Base-by-base conservation (phyloP, 1,139 yeast species). In the Suhomyces anneliseae region DNA sequence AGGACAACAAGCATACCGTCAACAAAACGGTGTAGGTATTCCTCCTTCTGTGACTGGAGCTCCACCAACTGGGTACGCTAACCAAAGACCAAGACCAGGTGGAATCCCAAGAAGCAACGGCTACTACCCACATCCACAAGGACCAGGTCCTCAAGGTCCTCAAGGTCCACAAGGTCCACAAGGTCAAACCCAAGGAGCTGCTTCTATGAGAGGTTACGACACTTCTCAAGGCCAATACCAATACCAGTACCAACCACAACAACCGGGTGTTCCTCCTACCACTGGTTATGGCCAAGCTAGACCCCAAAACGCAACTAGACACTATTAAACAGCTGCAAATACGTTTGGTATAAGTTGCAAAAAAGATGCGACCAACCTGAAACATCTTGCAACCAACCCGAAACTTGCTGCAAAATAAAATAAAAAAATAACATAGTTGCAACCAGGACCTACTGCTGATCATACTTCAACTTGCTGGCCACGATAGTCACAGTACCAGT, bases 291-390 rank as follows among this genome's bases (percentile, higher is more conserved):
- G 47, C 19, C 47, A 43, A 27, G 48, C 48, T 7, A 52, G 48
- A 35, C 53, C 50, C 9, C 59, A 54, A 31, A 46, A 54, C 33
- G 49, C 54, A 29, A 45, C 56, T 9, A 57, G 54, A 40, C 43
- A 42, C 9, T 47, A 48, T 36, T 50, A 47, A 44, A 19, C 24
- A 19, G 24, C 3, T 19, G 24, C 24, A 19, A 3, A 19, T 4
- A 19, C 24, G 24, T 19, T 19, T 19, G 6, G 24, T 19, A 19
- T 19, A 19, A 19, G 24, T 19, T 19, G 24, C 24, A 19, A 19
- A 19, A 19, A 19, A 19, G 6, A 19, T 19, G 24, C 24, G 6
- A 19, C 24, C 24, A 3, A 19, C 24, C 24, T 19, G 24, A 19
- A 19, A 19, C 24, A 14, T 14, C 15, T 14, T 19, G 24, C 24